Conservation (phyloP, 2,329 filamentous ascomycete genomes). For the Cercospora beticola region DNA sequence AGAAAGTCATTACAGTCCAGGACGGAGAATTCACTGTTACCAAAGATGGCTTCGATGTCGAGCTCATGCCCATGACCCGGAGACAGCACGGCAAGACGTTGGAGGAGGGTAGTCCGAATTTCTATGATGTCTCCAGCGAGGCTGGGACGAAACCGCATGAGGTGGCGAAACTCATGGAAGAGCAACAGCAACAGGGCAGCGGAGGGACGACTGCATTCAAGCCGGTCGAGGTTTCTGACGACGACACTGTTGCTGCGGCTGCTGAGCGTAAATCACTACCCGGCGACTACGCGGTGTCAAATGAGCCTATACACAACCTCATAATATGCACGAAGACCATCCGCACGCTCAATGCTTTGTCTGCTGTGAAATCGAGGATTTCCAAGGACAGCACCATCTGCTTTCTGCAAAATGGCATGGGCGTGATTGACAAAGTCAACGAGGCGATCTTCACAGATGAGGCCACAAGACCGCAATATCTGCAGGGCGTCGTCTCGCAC, state of each 20-base stretch:
- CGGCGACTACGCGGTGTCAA: slow-evolving; percentile 13
- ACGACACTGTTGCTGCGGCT: not conserved
- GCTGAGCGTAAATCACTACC: not conserved
- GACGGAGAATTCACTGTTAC: slow-evolving; percentile 43
- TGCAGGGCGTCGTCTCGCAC: slow-evolving; percentile 67
- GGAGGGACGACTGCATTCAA: slow-evolving; percentile 9
- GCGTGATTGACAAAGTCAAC: slow-evolving; percentile 77
- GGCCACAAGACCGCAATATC: slow-evolving; percentile 67
- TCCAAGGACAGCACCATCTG: slow-evolving; percentile 68
- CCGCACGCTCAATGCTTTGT: slow-evolving; percentile 65
- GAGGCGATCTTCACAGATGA: slow-evolving; percentile 67
- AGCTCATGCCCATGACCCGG: slow-evolving; percentile 41
- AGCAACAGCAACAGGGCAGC: slow-evolving; percentile 17
- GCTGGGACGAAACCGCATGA: slow-evolving; percentile 33
- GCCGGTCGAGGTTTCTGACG: slow-evolving; percentile 1
- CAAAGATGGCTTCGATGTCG: slow-evolving; percentile 48
- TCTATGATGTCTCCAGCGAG: slow-evolving; percentile 28
- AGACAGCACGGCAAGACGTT: slow-evolving; percentile 41
- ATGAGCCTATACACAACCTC: slow-evolving; percentile 62
- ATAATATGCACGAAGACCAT: slow-evolving; percentile 76
- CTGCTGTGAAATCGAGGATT: slow-evolving; percentile 66
- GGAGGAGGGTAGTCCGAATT: slow-evolving; percentile 18
- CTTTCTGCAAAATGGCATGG: slow-evolving; percentile 79
- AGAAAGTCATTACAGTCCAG: slow-evolving; percentile 50
- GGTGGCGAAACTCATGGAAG: slow-evolving; percentile 27